Evolutionary conservation across 2,329 filamentous ascomycete genomes (phyloP).

Genomic region (Dichotomopilus funicola): DNA sequence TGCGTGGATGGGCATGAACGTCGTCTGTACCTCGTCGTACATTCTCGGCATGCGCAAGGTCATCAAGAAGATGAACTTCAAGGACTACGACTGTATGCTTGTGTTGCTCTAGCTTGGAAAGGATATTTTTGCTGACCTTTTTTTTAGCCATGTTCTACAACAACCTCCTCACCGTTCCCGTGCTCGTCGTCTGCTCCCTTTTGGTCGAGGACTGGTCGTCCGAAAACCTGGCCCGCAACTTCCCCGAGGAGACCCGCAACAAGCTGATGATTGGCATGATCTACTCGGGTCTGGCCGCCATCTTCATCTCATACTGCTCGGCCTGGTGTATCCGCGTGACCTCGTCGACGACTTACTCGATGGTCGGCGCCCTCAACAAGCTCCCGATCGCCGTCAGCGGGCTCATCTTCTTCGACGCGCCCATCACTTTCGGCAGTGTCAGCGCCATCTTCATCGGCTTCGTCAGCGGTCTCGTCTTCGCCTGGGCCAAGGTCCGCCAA

Average conservation of each 20-base stretch:
- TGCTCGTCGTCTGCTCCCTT: conserved; percentile 75
- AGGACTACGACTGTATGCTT: conserved; percentile 94
- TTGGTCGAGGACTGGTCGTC: conserved; percentile 88
- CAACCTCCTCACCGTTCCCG: conserved; percentile 92
- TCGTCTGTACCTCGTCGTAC: conserved; percentile 87
- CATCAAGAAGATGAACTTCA: conserved; percentile 99
- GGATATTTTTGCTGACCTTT: conserved; percentile 21
- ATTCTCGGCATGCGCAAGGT: conserved; percentile 93
- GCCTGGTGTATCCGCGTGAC: conserved; percentile 98
- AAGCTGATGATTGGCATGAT: conserved; percentile 81
- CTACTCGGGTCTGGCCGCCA: conserved; percentile 84
- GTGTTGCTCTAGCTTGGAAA: conserved; percentile 1
- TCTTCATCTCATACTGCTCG: conserved; percentile 99
- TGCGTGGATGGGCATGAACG: conserved; percentile 96
- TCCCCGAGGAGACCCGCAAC: conserved; percentile 75
- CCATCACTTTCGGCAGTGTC: conserved; percentile 85
- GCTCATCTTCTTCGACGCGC: conserved; percentile 90
- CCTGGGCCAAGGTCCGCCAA: conserved; percentile 80
- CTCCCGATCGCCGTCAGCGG: conserved; percentile 90
- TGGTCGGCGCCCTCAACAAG: conserved; percentile 98
- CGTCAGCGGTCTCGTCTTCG: conserved; percentile 84
- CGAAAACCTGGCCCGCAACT: conserved; percentile 78
- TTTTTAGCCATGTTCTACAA: conserved; percentile 95
- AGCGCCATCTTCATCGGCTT: conserved; percentile 89
- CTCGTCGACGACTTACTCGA: conserved; percentile 95